A percentile compares a stretch with the other conserved stretches of the same genome.
Conservation (phyloP, 345 rosid species). For the Ceriops zippeliana region DNA sequence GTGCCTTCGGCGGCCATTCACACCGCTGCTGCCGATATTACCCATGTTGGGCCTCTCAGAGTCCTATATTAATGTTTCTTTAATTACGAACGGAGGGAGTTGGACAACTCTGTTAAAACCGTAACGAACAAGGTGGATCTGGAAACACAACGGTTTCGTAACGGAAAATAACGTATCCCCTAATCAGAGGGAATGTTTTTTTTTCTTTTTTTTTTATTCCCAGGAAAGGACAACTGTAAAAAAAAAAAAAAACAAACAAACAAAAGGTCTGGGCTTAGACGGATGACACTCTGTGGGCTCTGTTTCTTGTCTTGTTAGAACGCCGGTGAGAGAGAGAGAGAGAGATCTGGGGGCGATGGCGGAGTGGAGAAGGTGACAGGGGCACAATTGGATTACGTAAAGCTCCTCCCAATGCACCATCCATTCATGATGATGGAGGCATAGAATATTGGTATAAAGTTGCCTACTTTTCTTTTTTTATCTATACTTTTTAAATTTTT, state of each 20-base stretch:
- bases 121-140: slow-evolving; percentile 5
- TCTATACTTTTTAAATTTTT: no score
- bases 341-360: not conserved
- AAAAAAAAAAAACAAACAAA: not conserved
- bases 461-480: no score
- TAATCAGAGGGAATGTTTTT: not conserved
- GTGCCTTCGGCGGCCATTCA: slow-evolving; percentile 50
- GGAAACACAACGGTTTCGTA: not conserved
- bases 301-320: no score
- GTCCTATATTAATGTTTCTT: no score
- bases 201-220: not conserved
- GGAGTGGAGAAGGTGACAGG: not conserved
- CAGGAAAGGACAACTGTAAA: not conserved
- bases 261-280: not conserved
- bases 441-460: slow-evolving; percentile 13
- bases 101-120: no score
- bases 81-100: no score
- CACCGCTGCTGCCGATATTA: slow-evolving; percentile 50
- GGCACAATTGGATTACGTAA: slow-evolving; percentile 44
- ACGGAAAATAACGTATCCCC: no score
- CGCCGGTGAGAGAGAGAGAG: not conserved
- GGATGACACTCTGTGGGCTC: no score
- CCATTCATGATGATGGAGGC: not conserved
- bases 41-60: slow-evolving; percentile 43
- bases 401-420: slow-evolving; percentile 43